Base-by-base conservation (phyloP, 2,329 filamentous ascomycete species). In the Septoria petroselini region DNA sequence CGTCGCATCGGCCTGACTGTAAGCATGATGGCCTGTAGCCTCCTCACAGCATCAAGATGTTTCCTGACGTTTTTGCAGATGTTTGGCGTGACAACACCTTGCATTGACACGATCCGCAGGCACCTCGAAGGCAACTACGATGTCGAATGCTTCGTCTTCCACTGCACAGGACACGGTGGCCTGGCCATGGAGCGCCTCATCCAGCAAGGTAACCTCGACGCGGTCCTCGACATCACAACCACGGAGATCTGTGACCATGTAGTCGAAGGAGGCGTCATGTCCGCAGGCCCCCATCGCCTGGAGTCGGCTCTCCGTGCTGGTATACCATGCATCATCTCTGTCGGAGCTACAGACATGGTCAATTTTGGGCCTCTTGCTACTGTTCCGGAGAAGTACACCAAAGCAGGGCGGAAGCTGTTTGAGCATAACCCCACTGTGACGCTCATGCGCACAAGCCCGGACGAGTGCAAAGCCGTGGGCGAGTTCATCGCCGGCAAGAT, bases 51-150 rank as follows among this genome's bases (percentile, higher is more conserved):
- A n/a, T n/a, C n/a, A n/a, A n/a, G n/a, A n/a, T n/a, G n/a, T n/a
- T n/a, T n/a, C n/a, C n/a, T n/a, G n/a, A n/a, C n/a, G n/a, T n/a
- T n/a, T 27, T 27, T 27, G 23, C 23, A 27, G 23, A 88, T 88
- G 84, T 88, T 87, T 61, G 84, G 85, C 2, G 83, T 88, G 5
- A 88, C 85, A 0, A 88, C 84, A 0, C 82, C 83, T 0, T 79
- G 77, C 8, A 83, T 83, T 0, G 77, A 83, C 39, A 67, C 65
- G 1, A 77, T 84, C 1, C 74, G 81, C 0, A 58, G 65, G 1
- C 66, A 76, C 38, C 71, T 86, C 0, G 72, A 79, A 43, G 53
- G 65, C 1, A 65, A 68, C 2, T 67, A 73, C 45, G 62, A 63
- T 2, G 73, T 79, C 41, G 83, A 86, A 57, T 74, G 78, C 2